phyloP scores from a whole-genome alignment of 305 asterid species.

The Caryopteris hybrid region DNA sequence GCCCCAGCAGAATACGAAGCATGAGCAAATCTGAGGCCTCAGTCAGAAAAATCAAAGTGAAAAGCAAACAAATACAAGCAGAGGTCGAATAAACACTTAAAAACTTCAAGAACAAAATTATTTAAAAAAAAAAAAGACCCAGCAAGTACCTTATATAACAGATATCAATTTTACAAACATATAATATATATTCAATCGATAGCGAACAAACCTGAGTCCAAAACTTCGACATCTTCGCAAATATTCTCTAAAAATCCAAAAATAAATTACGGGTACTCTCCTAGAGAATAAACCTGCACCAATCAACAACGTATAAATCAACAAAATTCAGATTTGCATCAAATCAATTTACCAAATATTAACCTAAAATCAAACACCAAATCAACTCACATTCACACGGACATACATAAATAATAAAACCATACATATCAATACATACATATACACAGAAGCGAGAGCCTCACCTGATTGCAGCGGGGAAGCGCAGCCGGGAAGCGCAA shows the following conservation, averaged over 20 bases:
- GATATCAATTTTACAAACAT: not conserved
- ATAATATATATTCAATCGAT: not conserved
- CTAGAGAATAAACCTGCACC: conserved; percentile 19
- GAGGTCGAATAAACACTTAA: not conserved
- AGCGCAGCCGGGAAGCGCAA: no score
- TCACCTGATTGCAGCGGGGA: no score
- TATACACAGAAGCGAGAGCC: no score
- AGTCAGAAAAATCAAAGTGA: no score
- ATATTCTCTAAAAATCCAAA: conserved; percentile 10
- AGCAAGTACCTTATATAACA: not conserved
- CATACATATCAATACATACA: no score
- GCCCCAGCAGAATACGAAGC: not conserved
- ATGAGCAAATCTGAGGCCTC: not conserved
- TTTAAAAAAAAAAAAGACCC: not conserved
- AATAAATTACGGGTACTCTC: conserved; percentile 2
- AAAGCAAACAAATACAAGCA: not conserved
- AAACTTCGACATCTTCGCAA: conserved; percentile 44
- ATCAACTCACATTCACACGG: no score
- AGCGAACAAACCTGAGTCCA: conserved; percentile 54
- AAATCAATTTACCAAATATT: not conserved
- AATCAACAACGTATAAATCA: not conserved
- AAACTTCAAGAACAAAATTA: not conserved
- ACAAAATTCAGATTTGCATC: not conserved
- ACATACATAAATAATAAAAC: no score
- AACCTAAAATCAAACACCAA: not conserved